A percentile compares a stretch with the other conserved stretches of the same genome.
These are phyloP conservation scores for Canna indica DNA, from an alignment of 176 grass and related monocot genomes.

Conservation along the genomic window DNA sequence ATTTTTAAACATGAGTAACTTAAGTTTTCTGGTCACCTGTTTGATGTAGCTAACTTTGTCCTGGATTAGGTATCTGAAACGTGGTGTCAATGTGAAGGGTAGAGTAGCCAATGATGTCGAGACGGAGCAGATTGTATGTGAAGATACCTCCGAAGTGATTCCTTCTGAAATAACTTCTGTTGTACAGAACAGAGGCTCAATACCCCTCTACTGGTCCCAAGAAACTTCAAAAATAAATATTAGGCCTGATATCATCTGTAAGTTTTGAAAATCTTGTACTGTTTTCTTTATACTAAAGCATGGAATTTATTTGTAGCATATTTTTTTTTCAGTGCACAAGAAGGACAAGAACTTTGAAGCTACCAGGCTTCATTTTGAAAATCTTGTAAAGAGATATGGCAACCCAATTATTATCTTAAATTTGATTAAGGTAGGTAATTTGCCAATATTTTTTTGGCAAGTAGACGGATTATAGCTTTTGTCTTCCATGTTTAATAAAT, in stretches of 20 bases:
- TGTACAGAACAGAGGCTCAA: conserved; percentile 92
- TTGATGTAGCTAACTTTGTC: conserved; percentile 13
- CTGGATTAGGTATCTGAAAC: conserved; percentile 70
- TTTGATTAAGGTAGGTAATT: conserved; percentile 78
- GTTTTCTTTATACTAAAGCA: conserved; percentile 4
- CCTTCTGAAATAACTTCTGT: conserved; percentile 70
- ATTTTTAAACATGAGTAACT: background rate
- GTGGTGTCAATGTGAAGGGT: conserved; percentile 93
- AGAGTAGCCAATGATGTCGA: conserved; percentile 99
- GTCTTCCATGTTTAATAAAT: background rate
- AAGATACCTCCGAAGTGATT: conserved; percentile 49
- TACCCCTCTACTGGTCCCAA: conserved; percentile 96
- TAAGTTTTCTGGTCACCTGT: background rate
- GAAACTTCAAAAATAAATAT: conserved; percentile 96
- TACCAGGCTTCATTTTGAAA: conserved; percentile 86
- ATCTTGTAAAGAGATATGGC: conserved; percentile 91
- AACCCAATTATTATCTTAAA: conserved; percentile 95
- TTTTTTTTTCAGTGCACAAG: conserved; percentile 52
- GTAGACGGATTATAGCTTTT: background rate
- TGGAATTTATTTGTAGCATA: background rate
- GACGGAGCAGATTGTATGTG: conserved; percentile 91
- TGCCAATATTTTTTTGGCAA: background rate
- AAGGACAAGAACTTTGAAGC: conserved; percentile 66
- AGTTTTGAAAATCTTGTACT: conserved; percentile 16
- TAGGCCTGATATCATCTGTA: conserved; percentile 92